phyloP scores from a whole-genome alignment of 2,329 filamentous ascomycete species.

The Aureobasidium sp. region DNA sequence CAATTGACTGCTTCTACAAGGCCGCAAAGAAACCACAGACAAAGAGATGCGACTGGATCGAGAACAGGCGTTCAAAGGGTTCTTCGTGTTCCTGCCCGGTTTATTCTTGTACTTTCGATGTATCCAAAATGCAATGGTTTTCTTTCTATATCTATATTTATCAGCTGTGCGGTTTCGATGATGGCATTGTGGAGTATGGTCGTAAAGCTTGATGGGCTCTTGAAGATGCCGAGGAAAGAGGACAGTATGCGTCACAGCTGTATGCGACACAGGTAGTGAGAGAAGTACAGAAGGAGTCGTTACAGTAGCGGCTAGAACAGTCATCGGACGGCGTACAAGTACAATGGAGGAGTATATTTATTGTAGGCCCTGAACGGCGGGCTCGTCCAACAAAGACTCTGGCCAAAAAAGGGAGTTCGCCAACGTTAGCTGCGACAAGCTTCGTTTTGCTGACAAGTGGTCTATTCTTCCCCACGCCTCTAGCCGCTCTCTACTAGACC shows the following conservation, averaged over 20 bases:
- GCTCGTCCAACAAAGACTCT: neutral
- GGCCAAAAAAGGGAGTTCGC: neutral
- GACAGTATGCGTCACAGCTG: neutral
- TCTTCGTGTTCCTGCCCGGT: neutral
- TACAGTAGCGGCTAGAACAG: neutral
- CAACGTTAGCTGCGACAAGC: neutral
- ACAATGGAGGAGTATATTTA: neutral
- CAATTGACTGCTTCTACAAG: neutral
- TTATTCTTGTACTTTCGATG: neutral
- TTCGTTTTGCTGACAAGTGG: conserved; percentile 11
- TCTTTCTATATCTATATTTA: neutral
- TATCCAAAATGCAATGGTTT: conserved; percentile 1
- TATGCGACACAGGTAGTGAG: neutral
- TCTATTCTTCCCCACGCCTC: conserved; percentile 10
- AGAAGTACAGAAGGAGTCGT: neutral
- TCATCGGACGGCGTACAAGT: neutral
- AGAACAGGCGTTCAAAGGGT: neutral
- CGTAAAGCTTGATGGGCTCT: neutral
- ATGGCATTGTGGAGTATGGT: neutral
- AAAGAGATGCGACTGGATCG: neutral
- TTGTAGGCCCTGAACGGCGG: conserved; percentile 1
- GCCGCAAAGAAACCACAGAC: neutral
- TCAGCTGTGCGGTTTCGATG: neutral
- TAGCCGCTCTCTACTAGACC: conserved; percentile 1
- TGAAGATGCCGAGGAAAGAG: neutral